Conservation (phyloP, 345 rosid species). For the Limnanthes douglasii region DNA sequence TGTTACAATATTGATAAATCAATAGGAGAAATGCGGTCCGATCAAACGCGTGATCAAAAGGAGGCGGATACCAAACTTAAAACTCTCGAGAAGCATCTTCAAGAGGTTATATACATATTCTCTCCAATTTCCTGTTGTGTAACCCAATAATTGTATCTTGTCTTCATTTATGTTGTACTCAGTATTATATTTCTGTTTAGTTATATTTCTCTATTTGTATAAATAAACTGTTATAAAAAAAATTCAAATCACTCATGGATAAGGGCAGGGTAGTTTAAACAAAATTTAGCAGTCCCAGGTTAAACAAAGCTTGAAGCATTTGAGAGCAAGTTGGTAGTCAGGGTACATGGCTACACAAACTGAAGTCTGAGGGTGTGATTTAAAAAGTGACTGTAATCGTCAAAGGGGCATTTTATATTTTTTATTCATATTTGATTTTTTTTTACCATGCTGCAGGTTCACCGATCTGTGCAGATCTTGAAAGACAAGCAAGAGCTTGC, state of each 20-base stretch:
- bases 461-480: constrained; percentile 90
- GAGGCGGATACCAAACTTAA: constrained; percentile 80
- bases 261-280: too few relatives aligned
- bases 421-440: neutral
- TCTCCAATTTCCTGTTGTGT: too few relatives aligned
- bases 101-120: constrained; percentile 55
- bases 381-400: too few relatives aligned
- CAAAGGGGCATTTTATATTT: neutral
- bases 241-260: too few relatives aligned
- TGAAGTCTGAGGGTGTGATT: too few relatives aligned
- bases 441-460: constrained; percentile 37
- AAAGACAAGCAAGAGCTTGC: constrained; percentile 98
- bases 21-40: constrained; percentile 85
- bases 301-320: neutral
- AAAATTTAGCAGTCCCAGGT: too few relatives aligned
- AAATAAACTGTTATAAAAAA: too few relatives aligned
- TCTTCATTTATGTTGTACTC: too few relatives aligned
- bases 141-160: neutral
- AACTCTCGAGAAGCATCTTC: constrained; percentile 84
- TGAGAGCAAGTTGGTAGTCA: too few relatives aligned
- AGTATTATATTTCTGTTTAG: too few relatives aligned
- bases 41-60: constrained; percentile 45
- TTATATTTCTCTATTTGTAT: too few relatives aligned
- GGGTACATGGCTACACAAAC: too few relatives aligned
- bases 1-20: constrained; percentile 95